Evolutionary conservation across 306 rosid genomes (phyloP).

Genomic region (Malus sylvestris): DNA sequence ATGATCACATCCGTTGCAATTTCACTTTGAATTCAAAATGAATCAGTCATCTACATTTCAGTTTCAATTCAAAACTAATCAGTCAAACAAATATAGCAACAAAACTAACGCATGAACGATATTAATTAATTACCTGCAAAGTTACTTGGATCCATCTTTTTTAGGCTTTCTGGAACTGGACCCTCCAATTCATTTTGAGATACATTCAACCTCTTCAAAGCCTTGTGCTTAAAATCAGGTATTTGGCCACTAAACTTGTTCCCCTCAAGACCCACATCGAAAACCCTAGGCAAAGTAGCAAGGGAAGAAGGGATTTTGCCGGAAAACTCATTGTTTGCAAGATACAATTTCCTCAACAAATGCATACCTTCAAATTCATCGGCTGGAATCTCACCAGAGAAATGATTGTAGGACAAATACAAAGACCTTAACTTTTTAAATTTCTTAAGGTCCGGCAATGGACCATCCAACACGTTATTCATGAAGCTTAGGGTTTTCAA

Average conservation of each 20-base stretch:
- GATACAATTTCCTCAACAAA: conserved; percentile 40
- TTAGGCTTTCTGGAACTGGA: conserved; percentile 53
- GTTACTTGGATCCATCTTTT: conserved; percentile 18
- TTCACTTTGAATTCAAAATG: background rate
- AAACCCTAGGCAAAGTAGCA: conserved; percentile 39
- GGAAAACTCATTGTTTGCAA: conserved; percentile 47
- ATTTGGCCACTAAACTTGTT: conserved; percentile 75
- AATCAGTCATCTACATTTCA: background rate
- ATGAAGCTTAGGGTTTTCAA: conserved; percentile 52
- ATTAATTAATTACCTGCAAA: conserved; percentile 43
- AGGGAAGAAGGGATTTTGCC: conserved; percentile 79
- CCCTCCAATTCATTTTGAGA: conserved; percentile 66
- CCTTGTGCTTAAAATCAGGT: conserved; percentile 36
- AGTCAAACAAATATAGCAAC: background rate
- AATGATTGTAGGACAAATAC: conserved; percentile 60
- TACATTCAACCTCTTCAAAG: conserved; percentile 38
- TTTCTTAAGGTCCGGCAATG: conserved; percentile 42
- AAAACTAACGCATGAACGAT: background rate
- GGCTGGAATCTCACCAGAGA: conserved; percentile 61
- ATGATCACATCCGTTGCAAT: background rate
- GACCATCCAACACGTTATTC: conserved; percentile 77
- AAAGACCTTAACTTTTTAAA: conserved; percentile 37
- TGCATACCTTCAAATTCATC: conserved; percentile 48
- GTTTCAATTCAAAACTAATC: background rate
- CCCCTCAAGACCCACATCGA: conserved; percentile 42